Evolutionary conservation across 345 rosid genomes (phyloP), one percentile per base, ranked within the genome.

Genomic region (Linum tenue): DNA sequence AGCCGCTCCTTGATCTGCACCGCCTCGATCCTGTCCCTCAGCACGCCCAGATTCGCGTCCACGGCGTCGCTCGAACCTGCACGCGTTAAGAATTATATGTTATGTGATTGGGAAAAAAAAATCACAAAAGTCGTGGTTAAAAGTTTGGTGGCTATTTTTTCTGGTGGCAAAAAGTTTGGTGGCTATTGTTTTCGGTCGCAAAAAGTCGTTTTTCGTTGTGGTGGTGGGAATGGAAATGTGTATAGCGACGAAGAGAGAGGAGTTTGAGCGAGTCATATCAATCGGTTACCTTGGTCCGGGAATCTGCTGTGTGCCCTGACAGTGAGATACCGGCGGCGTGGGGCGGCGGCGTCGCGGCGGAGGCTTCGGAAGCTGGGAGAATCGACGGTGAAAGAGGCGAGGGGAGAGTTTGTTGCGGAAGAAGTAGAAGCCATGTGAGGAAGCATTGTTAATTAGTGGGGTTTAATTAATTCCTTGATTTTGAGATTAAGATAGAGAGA

Each of bases 1-100:
- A 57, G 60, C 60, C 60, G 36, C 37, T 57, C 60, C 60, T 57
- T 57, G 36, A 57, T 37, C 60, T 57, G 36, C 5, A 57, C 11
- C 22, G 16, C 37, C 8, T 57, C 31, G 0, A 57, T 57, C 37
- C 60, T 57, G 36, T 57, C 37, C 11, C 22, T 57, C 3, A 57
- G 60, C 16, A 57, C 12, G 12, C 37, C 22, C 60, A 57, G 8
- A 37, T 57, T 57, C 10, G 60, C 60, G 2, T 57, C 60, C 37
- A 57, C 60, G 3, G 22, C 35, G 35, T 57, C 38, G 37, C 38
- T 57, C 37, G 60, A 37, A 38, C 60, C 53, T 48, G 11, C 53
- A 9, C 11, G 14, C 53, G 9, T 7, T 43, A 43, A 43, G 6
- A 22, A 22, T 22, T 22, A 22, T 43, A 43, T 5, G 50, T 2